Conservation (phyloP, 2,329 filamentous ascomycete species). For the Trichoderma arundinaceum region DNA sequence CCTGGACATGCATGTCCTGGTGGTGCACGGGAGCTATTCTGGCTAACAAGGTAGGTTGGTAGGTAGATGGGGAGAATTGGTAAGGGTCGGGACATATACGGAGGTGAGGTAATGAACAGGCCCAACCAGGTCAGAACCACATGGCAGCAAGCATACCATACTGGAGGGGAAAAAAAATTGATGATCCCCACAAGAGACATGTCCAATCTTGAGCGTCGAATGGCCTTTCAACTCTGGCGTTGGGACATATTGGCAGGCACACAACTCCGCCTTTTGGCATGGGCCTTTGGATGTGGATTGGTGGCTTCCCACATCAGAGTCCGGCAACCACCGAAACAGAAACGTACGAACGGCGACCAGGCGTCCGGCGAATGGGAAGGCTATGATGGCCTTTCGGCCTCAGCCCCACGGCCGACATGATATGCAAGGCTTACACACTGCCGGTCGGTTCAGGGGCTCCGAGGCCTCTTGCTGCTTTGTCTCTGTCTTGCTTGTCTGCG, state of each 20-base stretch:
- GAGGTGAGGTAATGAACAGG: slow-evolving; percentile 21
- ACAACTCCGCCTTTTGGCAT: slow-evolving; percentile 27
- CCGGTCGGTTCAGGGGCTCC: slow-evolving; percentile 31
- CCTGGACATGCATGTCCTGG: slow-evolving; percentile 22
- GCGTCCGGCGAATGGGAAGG: slow-evolving; percentile 31
- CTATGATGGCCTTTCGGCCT: slow-evolving; percentile 26
- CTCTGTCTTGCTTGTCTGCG: neutral
- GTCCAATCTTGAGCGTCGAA: slow-evolving; percentile 28
- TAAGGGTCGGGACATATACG: slow-evolving; percentile 24
- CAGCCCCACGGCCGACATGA: slow-evolving; percentile 30
- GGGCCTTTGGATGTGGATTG: slow-evolving; percentile 22
- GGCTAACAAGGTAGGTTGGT: slow-evolving; percentile 24
- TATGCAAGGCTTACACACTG: slow-evolving; percentile 30
- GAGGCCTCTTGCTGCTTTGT: slow-evolving; percentile 22
- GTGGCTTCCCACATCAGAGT: slow-evolving; percentile 16
- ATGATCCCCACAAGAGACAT: slow-evolving; percentile 28
- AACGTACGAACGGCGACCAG: slow-evolving; percentile 19
- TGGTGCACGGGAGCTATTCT: slow-evolving; percentile 20
- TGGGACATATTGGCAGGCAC: slow-evolving; percentile 21
- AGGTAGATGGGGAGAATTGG: slow-evolving; percentile 13
- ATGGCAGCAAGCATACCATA: slow-evolving; percentile 26
- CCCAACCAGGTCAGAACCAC: slow-evolving; percentile 15
- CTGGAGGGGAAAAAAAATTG: slow-evolving; percentile 2
- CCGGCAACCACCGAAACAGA: slow-evolving; percentile 30
- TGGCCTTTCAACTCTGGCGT: neutral